A percentile compares a stretch with the other conserved stretches of the same genome.
Evolutionary conservation across 139 green algal species (phyloP).

Genomic region (Edaphochlamys debaryana): DNA sequence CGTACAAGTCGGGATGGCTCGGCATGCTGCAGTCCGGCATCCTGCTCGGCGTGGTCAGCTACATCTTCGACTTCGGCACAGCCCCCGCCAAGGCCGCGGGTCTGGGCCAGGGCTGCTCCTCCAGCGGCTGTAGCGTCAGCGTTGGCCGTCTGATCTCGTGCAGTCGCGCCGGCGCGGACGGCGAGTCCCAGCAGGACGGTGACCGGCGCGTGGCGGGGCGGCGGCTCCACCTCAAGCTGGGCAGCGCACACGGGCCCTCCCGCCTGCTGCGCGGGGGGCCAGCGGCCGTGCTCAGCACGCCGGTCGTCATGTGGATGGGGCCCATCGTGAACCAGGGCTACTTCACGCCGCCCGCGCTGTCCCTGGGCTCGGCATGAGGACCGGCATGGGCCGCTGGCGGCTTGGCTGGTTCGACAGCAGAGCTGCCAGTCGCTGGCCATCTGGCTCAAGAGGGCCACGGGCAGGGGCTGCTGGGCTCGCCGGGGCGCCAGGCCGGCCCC

Average conservation of each 20-base stretch:
- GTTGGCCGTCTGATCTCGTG: not conserved
- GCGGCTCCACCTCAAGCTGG: not conserved
- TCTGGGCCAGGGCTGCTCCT: not conserved
- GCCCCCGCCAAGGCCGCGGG: slow-evolving; percentile 10
- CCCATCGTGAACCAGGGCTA: slow-evolving; percentile 6
- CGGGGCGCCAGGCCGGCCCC: too few relatives aligned
- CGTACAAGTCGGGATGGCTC: not conserved
- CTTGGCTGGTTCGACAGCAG: too few relatives aligned
- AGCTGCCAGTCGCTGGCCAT: too few relatives aligned
- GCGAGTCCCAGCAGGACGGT: not conserved
- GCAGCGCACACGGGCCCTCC: not conserved
- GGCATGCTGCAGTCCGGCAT: slow-evolving; percentile 23
- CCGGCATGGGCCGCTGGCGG: too few relatives aligned
- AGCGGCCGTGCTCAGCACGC: not conserved
- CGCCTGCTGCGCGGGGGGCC: not conserved
- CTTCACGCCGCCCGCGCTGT: slow-evolving; percentile 14
- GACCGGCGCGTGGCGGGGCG: too few relatives aligned
- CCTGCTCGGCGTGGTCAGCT: slow-evolving; percentile 1
- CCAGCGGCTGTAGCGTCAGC: slow-evolving; percentile 9
- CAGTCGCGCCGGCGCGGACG: not conserved
- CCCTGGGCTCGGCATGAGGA: too few relatives aligned
- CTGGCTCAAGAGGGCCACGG: too few relatives aligned
- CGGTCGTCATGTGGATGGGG: slow-evolving; percentile 25
- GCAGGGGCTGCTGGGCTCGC: too few relatives aligned
- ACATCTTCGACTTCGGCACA: slow-evolving; percentile 21